phyloP scores from a whole-genome alignment of 192 early-diverging fungal genomes.

The Gonapodya prolifera region DNA sequence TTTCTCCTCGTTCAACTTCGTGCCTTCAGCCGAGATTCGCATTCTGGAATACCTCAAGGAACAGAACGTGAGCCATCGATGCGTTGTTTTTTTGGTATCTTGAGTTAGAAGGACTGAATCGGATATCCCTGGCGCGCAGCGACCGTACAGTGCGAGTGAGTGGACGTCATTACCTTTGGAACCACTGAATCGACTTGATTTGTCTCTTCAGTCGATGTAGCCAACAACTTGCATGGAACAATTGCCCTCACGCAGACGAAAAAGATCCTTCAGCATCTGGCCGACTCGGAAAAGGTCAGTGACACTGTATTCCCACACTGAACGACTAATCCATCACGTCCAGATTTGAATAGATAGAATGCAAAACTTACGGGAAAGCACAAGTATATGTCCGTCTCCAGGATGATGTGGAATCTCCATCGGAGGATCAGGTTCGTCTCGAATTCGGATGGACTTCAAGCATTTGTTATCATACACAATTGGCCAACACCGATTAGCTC shows the following conservation, averaged over 20 bases:
- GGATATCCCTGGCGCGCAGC: too few relatives aligned
- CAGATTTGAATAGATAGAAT: not conserved
- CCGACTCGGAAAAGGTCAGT: not conserved
- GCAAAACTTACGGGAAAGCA: not conserved
- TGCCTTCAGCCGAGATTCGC: not conserved
- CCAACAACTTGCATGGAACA: not conserved
- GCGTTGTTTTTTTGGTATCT: too few relatives aligned
- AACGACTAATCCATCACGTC: too few relatives aligned
- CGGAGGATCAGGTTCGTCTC: not conserved
- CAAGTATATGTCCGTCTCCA: not conserved
- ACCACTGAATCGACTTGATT: not conserved
- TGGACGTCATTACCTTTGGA: too few relatives aligned
- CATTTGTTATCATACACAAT: too few relatives aligned
- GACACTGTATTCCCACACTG: too few relatives aligned
- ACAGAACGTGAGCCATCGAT: not conserved
- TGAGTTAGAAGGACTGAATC: too few relatives aligned
- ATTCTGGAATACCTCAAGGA: not conserved
- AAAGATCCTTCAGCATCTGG: not conserved
- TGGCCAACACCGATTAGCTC: too few relatives aligned
- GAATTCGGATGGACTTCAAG: too few relatives aligned
- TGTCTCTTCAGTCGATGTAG: not conserved
- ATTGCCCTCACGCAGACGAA: not conserved
- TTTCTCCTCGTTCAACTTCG: too few relatives aligned
- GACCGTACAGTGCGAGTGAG: not conserved
- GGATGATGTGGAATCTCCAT: not conserved